phyloP scores from a whole-genome alignment of 2,329 filamentous ascomycete species.

The Monosporascus sp. region DNA sequence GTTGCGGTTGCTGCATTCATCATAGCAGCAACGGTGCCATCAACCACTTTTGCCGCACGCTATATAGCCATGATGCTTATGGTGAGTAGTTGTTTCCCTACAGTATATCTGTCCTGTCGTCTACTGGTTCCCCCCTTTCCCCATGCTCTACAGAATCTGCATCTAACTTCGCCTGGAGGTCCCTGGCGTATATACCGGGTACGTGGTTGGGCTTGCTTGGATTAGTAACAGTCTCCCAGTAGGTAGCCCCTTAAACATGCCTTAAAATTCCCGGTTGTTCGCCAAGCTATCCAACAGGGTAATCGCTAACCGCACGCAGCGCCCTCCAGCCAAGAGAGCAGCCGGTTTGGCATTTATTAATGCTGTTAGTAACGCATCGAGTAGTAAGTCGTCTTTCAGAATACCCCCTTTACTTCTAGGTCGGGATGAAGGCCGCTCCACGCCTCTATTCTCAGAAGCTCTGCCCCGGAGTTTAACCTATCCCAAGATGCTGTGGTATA shows the following conservation, averaged over 20 bases:
- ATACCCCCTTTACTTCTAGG: not conserved
- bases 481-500: too few relatives aligned
- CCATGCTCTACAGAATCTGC: not conserved
- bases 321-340: conserved; percentile 67
- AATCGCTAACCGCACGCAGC: conserved; percentile 13
- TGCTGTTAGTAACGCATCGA: conserved; percentile 61
- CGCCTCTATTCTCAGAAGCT: too few relatives aligned
- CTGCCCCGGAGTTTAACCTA: too few relatives aligned
- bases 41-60: conserved; percentile 53
- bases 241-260: not conserved
- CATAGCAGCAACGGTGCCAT: conserved; percentile 51
- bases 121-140: not conserved
- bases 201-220: conserved; percentile 67
- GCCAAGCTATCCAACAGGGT: too few relatives aligned
- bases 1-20: conserved; percentile 62
- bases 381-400: conserved; percentile 29
- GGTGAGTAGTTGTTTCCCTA: conserved; percentile 31
- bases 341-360: conserved; percentile 72
- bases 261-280: too few relatives aligned
- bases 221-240: conserved; percentile 66
- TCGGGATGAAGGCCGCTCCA: too few relatives aligned
- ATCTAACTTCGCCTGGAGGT: conserved; percentile 27
- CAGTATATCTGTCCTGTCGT: not conserved
- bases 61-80: conserved; percentile 72
- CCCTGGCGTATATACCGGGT: conserved; percentile 58